phyloP scores from a whole-genome alignment of 202 grass and related monocot species.

The Digitaria exilis region DNA sequence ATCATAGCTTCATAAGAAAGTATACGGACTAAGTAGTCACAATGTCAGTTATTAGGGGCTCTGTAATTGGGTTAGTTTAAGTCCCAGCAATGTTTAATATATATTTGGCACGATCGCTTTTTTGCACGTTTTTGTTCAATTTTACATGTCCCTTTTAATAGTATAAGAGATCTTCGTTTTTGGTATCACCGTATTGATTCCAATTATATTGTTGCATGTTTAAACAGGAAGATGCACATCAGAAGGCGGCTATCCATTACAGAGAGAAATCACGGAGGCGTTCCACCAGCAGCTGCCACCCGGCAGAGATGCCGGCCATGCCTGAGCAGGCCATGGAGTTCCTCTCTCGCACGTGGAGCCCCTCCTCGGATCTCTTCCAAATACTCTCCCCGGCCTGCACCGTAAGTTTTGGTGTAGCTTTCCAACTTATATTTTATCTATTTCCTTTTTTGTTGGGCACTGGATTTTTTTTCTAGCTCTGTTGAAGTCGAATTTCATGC shows the following conservation, averaged over 20 bases:
- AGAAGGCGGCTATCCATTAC: constrained; percentile 10
- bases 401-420: constrained; percentile 42
- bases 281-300: constrained; percentile 29
- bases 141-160: no score
- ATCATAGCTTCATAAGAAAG: not conserved
- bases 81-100: not conserved
- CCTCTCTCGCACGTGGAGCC: constrained; percentile 90
- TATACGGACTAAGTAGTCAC: no score
- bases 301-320: constrained; percentile 48
- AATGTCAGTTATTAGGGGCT: not conserved
- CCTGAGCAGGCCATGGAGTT: constrained; percentile 83
- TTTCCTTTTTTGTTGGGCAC: no score
- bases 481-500: no score
- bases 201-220: constrained; percentile 32
- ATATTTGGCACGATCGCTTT: not conserved
- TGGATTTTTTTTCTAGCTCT: no score
- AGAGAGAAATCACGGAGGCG: constrained; percentile 46
- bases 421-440: not conserved
- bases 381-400: constrained; percentile 61
- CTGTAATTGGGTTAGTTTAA: not conserved
- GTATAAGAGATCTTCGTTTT: not conserved
- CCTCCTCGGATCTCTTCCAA: constrained; percentile 84
- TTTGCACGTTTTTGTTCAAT: no score
- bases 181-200: not conserved
- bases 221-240: constrained; percentile 40